Conservation (phyloP, 352 stramenopile species). For the Phytophthora fragariaefolia region DNA sequence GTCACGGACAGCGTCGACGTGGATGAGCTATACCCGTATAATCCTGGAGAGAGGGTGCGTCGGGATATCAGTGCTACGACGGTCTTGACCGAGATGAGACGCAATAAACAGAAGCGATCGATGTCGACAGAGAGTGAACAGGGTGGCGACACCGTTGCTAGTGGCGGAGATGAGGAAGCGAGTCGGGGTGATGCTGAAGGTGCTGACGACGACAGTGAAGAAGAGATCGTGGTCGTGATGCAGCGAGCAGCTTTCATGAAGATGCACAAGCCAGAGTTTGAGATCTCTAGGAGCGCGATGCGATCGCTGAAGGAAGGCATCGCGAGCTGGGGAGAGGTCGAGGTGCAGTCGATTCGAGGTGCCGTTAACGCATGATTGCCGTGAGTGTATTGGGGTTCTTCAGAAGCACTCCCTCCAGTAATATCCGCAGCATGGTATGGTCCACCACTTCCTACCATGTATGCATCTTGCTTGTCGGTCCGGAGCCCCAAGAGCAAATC, state of each 20-base stretch:
- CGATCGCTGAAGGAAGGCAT: conserved; percentile 39
- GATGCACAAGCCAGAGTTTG: conserved; percentile 40
- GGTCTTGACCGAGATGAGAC: conserved; percentile 28
- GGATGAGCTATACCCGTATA: conserved; percentile 57
- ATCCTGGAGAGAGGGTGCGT: conserved; percentile 35
- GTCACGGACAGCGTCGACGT: conserved; percentile 50
- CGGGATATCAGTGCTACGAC: conserved; percentile 48
- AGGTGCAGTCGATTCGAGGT: conserved; percentile 40
- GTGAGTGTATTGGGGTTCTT: no score
- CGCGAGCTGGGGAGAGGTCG: conserved; percentile 39
- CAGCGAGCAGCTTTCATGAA: conserved; percentile 38
- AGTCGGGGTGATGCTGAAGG: neutral
- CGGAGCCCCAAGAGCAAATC: no score
- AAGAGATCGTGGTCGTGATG: conserved; percentile 44
- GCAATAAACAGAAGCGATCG: conserved; percentile 14
- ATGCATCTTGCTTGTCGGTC: no score
- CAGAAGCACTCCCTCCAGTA: no score
- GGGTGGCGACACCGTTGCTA: neutral
- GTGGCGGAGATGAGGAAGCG: neutral
- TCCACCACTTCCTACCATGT: neutral
- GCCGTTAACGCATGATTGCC: conserved; percentile 27
- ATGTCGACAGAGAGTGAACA: conserved; percentile 13
- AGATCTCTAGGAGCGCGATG: conserved; percentile 29
- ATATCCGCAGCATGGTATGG: no score
- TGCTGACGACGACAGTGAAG: conserved; percentile 11